Percentiles rank a stretch among this genome's conserved stretches.
phyloP scores from a whole-genome alignment of 2,329 filamentous ascomycete genomes.

The Gliomastix tumulicola region DNA sequence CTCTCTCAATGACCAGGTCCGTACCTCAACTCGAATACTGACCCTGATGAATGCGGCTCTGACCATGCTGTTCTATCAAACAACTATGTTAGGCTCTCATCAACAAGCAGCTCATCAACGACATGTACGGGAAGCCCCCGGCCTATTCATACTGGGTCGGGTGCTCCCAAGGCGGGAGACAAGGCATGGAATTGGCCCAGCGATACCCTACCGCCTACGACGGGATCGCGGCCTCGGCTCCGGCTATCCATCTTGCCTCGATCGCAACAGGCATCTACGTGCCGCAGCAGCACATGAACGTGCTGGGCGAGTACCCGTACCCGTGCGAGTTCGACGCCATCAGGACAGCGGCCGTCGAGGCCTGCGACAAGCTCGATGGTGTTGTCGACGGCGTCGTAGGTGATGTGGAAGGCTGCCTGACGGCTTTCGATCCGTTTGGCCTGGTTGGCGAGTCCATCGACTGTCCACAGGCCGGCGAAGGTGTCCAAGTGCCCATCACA shows the following conservation, averaged over 20 bases:
- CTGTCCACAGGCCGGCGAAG: neutral
- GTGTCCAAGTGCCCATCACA: neutral
- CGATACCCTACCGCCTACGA: conserved; percentile 45
- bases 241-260: conserved; percentile 32
- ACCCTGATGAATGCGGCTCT: too few species aligned
- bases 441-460: neutral
- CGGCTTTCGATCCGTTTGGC: neutral
- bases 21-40: too few species aligned
- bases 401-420: neutral
- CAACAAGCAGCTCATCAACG: conserved; percentile 31
- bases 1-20: conserved; percentile 7
- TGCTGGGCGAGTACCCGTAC: conserved; percentile 13
- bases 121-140: conserved; percentile 28
- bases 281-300: conserved; percentile 22
- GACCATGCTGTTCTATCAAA: too few species aligned
- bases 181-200: conserved; percentile 44
- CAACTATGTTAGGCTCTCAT: conserved; percentile 30
- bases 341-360: neutral
- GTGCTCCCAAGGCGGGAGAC: conserved; percentile 47
- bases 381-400: conserved; percentile 1
- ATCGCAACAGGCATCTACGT: conserved; percentile 3
- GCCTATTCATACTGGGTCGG: conserved; percentile 41
- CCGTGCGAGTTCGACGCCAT: conserved; percentile 4
- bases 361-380: conserved; percentile 2
- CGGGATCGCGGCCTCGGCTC: conserved; percentile 40